Base-by-base conservation (phyloP, 768 basidiomycete genomes). In the Russula vinacea region DNA sequence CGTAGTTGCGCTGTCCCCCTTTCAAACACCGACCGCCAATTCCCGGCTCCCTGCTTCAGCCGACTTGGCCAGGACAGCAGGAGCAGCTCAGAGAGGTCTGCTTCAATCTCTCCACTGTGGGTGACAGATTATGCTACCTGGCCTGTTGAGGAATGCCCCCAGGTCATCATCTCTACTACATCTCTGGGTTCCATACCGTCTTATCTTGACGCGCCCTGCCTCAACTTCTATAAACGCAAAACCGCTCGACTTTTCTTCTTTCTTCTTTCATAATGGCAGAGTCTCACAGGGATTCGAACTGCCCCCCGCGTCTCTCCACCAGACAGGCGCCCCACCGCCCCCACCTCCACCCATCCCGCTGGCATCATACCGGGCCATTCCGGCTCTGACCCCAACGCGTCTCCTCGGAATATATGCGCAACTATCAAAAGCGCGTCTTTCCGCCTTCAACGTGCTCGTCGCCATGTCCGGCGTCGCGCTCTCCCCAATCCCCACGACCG, bases 391-490 rank as follows among this genome's bases (percentile, higher is more conserved):
- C 0, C 78, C 84, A 2, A 70, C 73, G 5, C 80, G 79, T 29
- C 79, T 90, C 6, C 70, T 89, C 40, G 82, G 81, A 64, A 74
- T 90, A 50, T 98, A 98, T 73, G 77, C 79, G 8, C 87, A 94
- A 70, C 84, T 98, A 2, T 84, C 94, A 32, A 98, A 98, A 72
- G 78, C 87, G 2, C 87, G 88, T 7, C 85, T 99, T 33, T 91
- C 91, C 19, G 79, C 85, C 9, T 81, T 98, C 60, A 87, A 94
- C 67, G 89, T 92, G 2, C 81, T 99, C 49, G 92, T 92, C 14
- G 86, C 96, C 32, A 90, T 96, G 82, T 88, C 92, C 8, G 89
- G 94, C 35, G 91, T 98, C 47, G 96, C 97, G 1, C 80, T 99
- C 22, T 98, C 90, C 2, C 97, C 97, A 0, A 76, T 94, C 19